These are phyloP conservation scores for Starmerella stellata DNA, from an alignment of 805 yeast genomes.

Conservation along the genomic window DNA sequence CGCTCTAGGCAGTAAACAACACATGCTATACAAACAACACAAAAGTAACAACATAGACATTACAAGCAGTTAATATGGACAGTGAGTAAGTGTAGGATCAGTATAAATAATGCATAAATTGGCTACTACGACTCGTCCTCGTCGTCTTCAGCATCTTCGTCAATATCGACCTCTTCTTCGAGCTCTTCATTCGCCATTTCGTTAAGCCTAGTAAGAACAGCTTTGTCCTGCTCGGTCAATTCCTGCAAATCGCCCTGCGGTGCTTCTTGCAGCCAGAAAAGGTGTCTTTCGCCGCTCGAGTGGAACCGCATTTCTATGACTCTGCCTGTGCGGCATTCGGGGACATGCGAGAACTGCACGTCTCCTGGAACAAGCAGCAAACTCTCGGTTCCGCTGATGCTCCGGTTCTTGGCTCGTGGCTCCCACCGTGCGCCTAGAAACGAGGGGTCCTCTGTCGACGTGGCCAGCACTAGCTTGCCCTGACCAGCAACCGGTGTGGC, in stretches of 20 bases:
- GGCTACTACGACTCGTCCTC: too few species aligned
- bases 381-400: conserved; percentile 24
- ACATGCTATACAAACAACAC: too few species aligned
- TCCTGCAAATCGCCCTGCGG: conserved; percentile 41
- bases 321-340: conserved; percentile 57
- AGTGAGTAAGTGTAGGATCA: too few species aligned
- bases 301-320: conserved; percentile 50
- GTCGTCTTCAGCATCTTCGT: conserved; percentile 11
- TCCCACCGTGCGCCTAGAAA: conserved; percentile 57
- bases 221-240: conserved; percentile 42
- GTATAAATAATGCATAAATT: too few species aligned
- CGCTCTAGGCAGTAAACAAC: too few species aligned
- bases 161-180: conserved; percentile 13
- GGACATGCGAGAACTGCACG: conserved; percentile 54
- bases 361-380: conserved; percentile 70
- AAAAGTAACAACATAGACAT: too few species aligned
- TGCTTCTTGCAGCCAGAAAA: conserved; percentile 60
- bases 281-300: conserved; percentile 39
- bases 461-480: conserved; percentile 45
- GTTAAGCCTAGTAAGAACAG: conserved; percentile 31
- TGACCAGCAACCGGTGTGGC: conserved; percentile 57
- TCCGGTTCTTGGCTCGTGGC: conserved; percentile 33
- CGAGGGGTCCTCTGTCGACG: conserved; percentile 51
- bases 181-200: conserved; percentile 23
- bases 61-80: too few species aligned